phyloP scores from a whole-genome alignment of 2,329 filamentous ascomycete genomes.

The Verticillium dahliae region DNA sequence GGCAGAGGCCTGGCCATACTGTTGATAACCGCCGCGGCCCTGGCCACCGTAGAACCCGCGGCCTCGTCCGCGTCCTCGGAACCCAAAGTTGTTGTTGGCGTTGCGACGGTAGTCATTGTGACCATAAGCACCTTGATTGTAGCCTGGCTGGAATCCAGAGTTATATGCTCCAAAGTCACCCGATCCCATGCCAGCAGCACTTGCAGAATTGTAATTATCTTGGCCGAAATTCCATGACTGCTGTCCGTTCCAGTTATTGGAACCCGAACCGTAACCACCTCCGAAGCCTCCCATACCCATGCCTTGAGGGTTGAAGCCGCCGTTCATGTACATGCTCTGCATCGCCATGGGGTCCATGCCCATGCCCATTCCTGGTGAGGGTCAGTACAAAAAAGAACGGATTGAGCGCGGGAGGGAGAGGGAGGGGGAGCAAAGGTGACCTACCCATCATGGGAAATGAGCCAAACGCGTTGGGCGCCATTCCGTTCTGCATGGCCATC shows the following conservation, averaged over 20 bases:
- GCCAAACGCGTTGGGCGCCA: constrained; percentile 48
- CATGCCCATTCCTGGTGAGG: constrained; percentile 66
- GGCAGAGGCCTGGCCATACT: constrained; percentile 28
- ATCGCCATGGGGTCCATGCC: constrained; percentile 75
- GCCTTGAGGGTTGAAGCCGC: constrained; percentile 65
- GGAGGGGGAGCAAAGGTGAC: constrained; percentile 23
- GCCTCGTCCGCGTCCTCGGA: constrained; percentile 53
- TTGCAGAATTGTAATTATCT: constrained; percentile 86
- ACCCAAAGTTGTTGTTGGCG: constrained; percentile 56
- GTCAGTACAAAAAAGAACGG: constrained; percentile 18
- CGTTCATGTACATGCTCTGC: constrained; percentile 74
- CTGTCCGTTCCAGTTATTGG: constrained; percentile 75
- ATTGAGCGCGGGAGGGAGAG: background rate
- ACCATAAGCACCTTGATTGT: constrained; percentile 80
- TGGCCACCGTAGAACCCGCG: constrained; percentile 53
- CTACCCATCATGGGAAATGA: constrained; percentile 81
- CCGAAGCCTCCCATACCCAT: constrained; percentile 77
- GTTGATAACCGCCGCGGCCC: constrained; percentile 48
- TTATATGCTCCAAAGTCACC: constrained; percentile 77
- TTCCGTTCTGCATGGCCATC: constrained; percentile 69
- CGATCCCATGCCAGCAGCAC: constrained; percentile 72
- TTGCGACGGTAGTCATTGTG: constrained; percentile 70
- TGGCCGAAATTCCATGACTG: constrained; percentile 78
- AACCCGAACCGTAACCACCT: constrained; percentile 53
- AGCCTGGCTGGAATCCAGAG: constrained; percentile 70